These are phyloP conservation scores for Aquilaria yunnanensis DNA, from an alignment of 345 rosid genomes.

Conservation along the genomic window DNA sequence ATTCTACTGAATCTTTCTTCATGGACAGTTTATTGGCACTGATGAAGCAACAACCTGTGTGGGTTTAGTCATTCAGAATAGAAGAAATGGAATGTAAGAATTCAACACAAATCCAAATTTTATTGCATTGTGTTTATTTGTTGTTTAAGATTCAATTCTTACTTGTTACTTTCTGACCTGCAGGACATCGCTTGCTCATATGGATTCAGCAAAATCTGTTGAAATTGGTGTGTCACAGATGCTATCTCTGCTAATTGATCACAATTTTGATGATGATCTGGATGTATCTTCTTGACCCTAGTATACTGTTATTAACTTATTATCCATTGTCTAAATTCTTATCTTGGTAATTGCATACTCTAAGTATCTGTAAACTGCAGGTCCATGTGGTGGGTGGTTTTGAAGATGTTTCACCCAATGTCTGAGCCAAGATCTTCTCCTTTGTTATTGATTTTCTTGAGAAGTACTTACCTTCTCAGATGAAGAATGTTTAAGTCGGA, in stretches of 20 bases:
- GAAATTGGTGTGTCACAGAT: slow-evolving; percentile 67
- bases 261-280: slow-evolving; percentile 34
- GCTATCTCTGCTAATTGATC: slow-evolving; percentile 41
- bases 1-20: background rate
- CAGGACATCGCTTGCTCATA: slow-evolving; percentile 87
- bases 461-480: slow-evolving; percentile 10
- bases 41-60: slow-evolving; percentile 94
- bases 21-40: slow-evolving; percentile 57
- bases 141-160: background rate
- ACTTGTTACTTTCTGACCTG: slow-evolving; percentile 12
- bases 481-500: slow-evolving; percentile 24
- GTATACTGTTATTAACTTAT: background rate
- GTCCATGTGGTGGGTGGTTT: slow-evolving; percentile 85
- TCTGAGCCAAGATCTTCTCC: slow-evolving; percentile 26
- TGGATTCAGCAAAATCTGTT: slow-evolving; percentile 64
- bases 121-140: background rate
- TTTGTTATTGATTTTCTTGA: slow-evolving; percentile 17
- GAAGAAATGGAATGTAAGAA: slow-evolving; percentile 60
- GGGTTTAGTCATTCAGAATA: slow-evolving; percentile 70
- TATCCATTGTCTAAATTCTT: background rate
- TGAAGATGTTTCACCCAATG: slow-evolving; percentile 54
- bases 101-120: background rate
- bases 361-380: slow-evolving; percentile 35
- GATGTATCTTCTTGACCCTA: slow-evolving; percentile 40
- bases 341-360: background rate